Percentiles rank a stretch among this genome's conserved stretches.
These are phyloP conservation scores for Globisporangium perplexum DNA, from an alignment of 352 stramenopile species.

Conservation along the genomic window DNA sequence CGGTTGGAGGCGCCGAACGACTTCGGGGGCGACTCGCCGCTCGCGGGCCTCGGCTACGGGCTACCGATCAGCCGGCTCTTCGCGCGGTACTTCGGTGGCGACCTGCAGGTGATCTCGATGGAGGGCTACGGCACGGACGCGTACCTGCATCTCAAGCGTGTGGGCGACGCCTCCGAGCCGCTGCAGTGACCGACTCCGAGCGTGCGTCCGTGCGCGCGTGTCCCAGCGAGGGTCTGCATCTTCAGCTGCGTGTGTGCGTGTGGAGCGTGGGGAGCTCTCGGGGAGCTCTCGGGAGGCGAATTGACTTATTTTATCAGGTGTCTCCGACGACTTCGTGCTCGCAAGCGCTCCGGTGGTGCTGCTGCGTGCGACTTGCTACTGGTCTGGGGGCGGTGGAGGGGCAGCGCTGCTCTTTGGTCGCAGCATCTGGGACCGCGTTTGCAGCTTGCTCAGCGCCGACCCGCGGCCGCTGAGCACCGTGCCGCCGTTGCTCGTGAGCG, in stretches of 20 bases:
- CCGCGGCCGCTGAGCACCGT: conserved; percentile 6
- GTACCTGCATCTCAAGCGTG: conserved; percentile 92
- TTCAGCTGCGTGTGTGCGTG: not conserved
- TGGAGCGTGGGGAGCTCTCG: no score
- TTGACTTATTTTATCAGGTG: conserved; percentile 9
- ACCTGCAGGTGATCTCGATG: conserved; percentile 99
- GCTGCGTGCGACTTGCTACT: no score
- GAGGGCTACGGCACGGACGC: conserved; percentile 99
- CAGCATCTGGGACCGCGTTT: conserved; percentile 48
- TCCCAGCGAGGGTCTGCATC: not conserved
- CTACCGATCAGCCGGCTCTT: conserved; percentile 96
- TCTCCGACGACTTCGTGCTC: not conserved
- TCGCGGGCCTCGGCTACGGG: conserved; percentile 96
- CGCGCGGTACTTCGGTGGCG: conserved; percentile 98
- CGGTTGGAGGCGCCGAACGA: conserved; percentile 84
- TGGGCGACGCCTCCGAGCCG: conserved; percentile 88
- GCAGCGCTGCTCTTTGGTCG: conserved; percentile 38
- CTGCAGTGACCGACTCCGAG: conserved; percentile 39
- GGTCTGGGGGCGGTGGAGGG: not conserved
- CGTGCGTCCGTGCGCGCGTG: no score
- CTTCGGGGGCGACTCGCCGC: conserved; percentile 83
- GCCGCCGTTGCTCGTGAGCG: conserved; percentile 17
- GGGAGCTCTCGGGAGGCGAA: no score
- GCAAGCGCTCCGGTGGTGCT: not conserved
- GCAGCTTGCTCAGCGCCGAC: conserved; percentile 34